Conservation (phyloP, 2,329 filamentous ascomycete species). For the Trichoderma guizhouense region DNA sequence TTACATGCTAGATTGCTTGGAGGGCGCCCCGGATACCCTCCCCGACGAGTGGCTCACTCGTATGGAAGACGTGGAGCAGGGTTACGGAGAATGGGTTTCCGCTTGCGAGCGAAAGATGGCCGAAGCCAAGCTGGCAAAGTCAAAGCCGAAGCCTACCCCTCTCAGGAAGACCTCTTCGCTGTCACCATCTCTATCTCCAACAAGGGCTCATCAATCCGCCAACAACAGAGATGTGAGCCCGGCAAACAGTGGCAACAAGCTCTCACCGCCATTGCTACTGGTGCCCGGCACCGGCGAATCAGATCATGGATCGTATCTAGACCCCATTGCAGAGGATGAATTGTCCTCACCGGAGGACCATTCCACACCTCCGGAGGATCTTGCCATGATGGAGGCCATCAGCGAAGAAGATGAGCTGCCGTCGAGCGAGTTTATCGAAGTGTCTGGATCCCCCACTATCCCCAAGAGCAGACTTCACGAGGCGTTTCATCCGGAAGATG, state of each 20-base stretch:
- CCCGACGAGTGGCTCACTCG: constrained; percentile 85
- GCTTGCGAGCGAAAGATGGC: constrained; percentile 72
- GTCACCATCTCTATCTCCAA: constrained; percentile 25
- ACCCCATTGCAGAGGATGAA: constrained; percentile 12
- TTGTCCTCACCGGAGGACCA: neutral
- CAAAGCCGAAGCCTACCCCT: neutral
- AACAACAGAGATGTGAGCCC: neutral
- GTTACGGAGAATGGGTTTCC: constrained; percentile 77
- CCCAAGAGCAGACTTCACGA: constrained; percentile 31
- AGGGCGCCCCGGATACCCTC: constrained; percentile 78
- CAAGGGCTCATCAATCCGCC: neutral
- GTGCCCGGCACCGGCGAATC: neutral
- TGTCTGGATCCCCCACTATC: constrained; percentile 42
- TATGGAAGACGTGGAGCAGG: constrained; percentile 74
- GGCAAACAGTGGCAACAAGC: neutral
- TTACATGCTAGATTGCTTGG: constrained; percentile 79
- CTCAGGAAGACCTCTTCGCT: constrained; percentile 16
- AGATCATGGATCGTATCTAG: constrained; percentile 5
- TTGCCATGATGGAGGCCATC: constrained; percentile 19
- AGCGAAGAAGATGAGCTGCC: constrained; percentile 26
- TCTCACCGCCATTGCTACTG: neutral
- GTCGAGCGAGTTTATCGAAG: constrained; percentile 43
- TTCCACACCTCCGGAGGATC: constrained; percentile 8
- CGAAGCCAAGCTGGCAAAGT: constrained; percentile 55
- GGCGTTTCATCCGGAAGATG: constrained; percentile 35